Evolutionary conservation across 768 basidiomycete species (phyloP).

Genomic region (Auriculariales sp.): DNA sequence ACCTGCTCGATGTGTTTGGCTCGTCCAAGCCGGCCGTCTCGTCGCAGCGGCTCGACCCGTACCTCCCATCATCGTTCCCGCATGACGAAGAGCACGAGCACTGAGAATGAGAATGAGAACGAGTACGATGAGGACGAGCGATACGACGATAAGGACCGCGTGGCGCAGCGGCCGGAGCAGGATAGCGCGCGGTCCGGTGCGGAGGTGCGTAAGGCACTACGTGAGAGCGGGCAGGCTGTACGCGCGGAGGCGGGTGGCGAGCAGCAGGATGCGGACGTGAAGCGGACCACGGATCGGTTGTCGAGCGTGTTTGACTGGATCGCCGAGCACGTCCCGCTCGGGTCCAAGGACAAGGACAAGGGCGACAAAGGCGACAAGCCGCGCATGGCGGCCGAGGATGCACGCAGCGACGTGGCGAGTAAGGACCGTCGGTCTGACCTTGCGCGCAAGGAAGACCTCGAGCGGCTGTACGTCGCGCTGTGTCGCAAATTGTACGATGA

Average conservation of each 20-base stretch:
- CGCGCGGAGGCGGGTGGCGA: slow-evolving; percentile 9
- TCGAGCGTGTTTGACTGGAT: slow-evolving; percentile 72
- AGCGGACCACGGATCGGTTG: slow-evolving; percentile 53
- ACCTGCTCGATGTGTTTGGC: slow-evolving; percentile 25
- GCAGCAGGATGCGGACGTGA: slow-evolving; percentile 40
- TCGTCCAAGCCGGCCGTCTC: slow-evolving; percentile 43
- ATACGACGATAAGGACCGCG: slow-evolving; percentile 14
- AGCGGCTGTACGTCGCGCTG: slow-evolving; percentile 80
- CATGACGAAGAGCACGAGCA: slow-evolving; percentile 9
- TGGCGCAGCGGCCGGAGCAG: slow-evolving; percentile 9
- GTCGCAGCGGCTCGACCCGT: slow-evolving; percentile 30
- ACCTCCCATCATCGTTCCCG: slow-evolving; percentile 7
- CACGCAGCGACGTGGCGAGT: slow-evolving; percentile 9
- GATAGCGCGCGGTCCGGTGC: slow-evolving; percentile 1
- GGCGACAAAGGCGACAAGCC: slow-evolving; percentile 9
- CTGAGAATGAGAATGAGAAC: slow-evolving; percentile 16
- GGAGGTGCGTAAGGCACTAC: background rate
- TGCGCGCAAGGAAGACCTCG: slow-evolving; percentile 59
- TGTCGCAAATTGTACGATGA: slow-evolving; percentile 86
- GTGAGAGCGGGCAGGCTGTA: slow-evolving; percentile 1
- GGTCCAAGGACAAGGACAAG: slow-evolving; percentile 11
- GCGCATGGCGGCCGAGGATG: slow-evolving; percentile 3
- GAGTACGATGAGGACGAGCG: slow-evolving; percentile 26
- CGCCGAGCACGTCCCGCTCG: slow-evolving; percentile 46
- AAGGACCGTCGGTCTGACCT: slow-evolving; percentile 30